These are phyloP conservation scores for Oryza officinalis DNA, from an alignment of 176 grass and related monocot genomes.

Conservation along the genomic window DNA sequence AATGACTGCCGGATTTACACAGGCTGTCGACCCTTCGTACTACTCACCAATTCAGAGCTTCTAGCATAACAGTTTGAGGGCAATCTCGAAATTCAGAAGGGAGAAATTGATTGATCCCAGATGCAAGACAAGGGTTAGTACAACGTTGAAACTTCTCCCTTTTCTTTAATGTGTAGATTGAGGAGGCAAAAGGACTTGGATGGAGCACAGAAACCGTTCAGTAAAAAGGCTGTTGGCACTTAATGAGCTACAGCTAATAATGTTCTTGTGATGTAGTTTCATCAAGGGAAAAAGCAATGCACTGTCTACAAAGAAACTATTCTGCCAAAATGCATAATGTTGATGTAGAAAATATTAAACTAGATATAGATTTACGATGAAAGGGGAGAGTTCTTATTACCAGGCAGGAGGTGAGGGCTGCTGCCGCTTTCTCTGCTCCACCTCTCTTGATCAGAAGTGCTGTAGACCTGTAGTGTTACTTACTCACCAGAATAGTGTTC, in stretches of 20 bases:
- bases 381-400: slow-evolving; percentile 38
- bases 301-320: not conserved
- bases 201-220: not conserved
- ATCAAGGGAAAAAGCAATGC: slow-evolving; percentile 13
- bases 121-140: not conserved
- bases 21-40: not conserved
- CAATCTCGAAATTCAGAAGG: slow-evolving; percentile 22
- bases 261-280: slow-evolving; percentile 17
- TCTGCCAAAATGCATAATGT: not conserved
- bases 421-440: not conserved
- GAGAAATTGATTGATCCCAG: not conserved
- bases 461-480: not conserved
- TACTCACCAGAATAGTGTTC: slow-evolving; percentile 36
- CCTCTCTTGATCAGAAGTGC: slow-evolving; percentile 23
- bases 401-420: slow-evolving; percentile 17
- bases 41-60: not conserved
- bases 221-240: not conserved
- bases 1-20: slow-evolving; percentile 8
- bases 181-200: slow-evolving; percentile 21
- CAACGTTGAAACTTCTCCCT: slow-evolving; percentile 8
- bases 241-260: slow-evolving; percentile 23
- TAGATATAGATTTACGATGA: not conserved
- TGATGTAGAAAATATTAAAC: slow-evolving; percentile 7
- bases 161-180: not conserved
- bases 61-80: not conserved